Percentiles rank a stretch among this genome's conserved stretches.
Evolutionary conservation across 352 stramenopile genomes (phyloP).

Genomic region (Globisporangium ultimum): DNA sequence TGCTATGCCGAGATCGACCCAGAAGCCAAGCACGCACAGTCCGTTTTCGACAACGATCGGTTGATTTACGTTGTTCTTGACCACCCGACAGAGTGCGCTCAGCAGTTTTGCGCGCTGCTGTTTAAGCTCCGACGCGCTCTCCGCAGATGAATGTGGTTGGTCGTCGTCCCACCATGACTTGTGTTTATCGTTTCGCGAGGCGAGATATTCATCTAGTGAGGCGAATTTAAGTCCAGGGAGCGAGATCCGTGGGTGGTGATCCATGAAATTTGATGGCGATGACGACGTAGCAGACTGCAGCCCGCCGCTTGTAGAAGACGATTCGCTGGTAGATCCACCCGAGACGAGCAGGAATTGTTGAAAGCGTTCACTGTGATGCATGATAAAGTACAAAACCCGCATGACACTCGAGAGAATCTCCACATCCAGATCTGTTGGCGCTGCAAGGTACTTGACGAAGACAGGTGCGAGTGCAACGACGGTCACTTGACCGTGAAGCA

Average conservation of each 20-base stretch:
- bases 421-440: slow-evolving; percentile 34
- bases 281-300: neutral
- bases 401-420: slow-evolving; percentile 42
- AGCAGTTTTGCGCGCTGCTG: slow-evolving; percentile 38
- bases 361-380: slow-evolving; percentile 46
- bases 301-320: neutral
- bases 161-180: slow-evolving; percentile 2
- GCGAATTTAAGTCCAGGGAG: slow-evolving; percentile 37
- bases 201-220: slow-evolving; percentile 49
- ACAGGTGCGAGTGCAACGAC: slow-evolving; percentile 39
- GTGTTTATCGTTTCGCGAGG: slow-evolving; percentile 8
- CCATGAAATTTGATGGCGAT: slow-evolving; percentile 13
- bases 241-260: slow-evolving; percentile 29
- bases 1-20: slow-evolving; percentile 33
- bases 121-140: slow-evolving; percentile 30
- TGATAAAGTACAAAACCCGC: slow-evolving; percentile 46
- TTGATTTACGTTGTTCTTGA: slow-evolving; percentile 52
- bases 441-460: slow-evolving; percentile 47
- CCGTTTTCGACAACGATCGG: slow-evolving; percentile 35
- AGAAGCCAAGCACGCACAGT: slow-evolving; percentile 38
- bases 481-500: slow-evolving; percentile 42
- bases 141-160: slow-evolving; percentile 9
- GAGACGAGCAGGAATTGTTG: slow-evolving; percentile 44
- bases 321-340: neutral
- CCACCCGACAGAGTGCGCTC: slow-evolving; percentile 39